Evolutionary conservation across 2,329 filamentous ascomycete genomes (phyloP).

Genomic region (Corynespora cassiicola): DNA sequence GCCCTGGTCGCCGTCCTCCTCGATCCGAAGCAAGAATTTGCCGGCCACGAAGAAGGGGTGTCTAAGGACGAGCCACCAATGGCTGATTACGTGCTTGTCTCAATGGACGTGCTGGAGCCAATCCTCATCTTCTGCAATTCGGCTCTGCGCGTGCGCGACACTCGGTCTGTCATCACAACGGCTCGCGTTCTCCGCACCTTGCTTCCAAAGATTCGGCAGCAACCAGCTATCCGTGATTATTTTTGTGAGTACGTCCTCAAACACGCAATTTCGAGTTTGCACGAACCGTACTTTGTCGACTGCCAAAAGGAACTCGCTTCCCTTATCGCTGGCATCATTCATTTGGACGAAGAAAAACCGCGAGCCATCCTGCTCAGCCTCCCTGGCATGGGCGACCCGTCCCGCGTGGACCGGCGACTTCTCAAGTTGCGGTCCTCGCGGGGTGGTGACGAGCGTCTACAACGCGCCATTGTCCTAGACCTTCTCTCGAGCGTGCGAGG

Average conservation of each 20-base stretch:
- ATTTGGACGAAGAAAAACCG: constrained; percentile 77
- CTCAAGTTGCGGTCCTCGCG: constrained; percentile 43
- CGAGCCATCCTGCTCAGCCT: constrained; percentile 78
- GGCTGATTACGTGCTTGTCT: constrained; percentile 81
- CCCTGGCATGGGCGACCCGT: constrained; percentile 71
- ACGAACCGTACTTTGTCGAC: constrained; percentile 97
- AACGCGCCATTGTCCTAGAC: constrained; percentile 82
- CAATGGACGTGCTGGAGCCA: constrained; percentile 80
- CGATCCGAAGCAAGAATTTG: constrained; percentile 63
- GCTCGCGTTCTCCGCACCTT: constrained; percentile 86
- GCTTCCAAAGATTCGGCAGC: constrained; percentile 74
- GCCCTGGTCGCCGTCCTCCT: constrained; percentile 90
- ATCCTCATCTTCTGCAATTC: constrained; percentile 92
- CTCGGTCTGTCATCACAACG: constrained; percentile 84
- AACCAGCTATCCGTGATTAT: constrained; percentile 76
- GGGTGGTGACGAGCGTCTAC: constrained; percentile 71
- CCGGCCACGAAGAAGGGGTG: constrained; percentile 35
- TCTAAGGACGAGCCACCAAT: constrained; percentile 66
- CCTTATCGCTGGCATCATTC: constrained; percentile 84
- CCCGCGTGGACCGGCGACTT: constrained; percentile 67
- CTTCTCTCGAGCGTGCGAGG: constrained; percentile 86
- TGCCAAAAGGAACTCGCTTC: constrained; percentile 90
- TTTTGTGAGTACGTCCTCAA: constrained; percentile 88
- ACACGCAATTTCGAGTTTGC: constrained; percentile 86
- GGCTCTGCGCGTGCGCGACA: constrained; percentile 87